These are phyloP conservation scores for Lactarius indigo DNA, from an alignment of 768 basidiomycete species.

Conservation along the genomic window DNA sequence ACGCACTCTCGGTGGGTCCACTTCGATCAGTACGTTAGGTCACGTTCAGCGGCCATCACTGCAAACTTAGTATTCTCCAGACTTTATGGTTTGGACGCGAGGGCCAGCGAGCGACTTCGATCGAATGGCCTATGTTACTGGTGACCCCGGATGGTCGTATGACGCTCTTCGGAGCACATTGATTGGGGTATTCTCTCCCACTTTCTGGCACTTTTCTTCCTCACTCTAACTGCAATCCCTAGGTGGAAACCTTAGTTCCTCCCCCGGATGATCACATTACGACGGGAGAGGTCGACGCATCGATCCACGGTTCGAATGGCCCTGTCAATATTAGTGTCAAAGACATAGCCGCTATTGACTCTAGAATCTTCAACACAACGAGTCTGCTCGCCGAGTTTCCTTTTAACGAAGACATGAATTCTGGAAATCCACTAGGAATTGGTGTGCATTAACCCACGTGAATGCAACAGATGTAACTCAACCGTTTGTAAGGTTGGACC, in stretches of 20 bases:
- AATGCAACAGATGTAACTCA: not conserved
- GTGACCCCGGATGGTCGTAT: constrained; percentile 27
- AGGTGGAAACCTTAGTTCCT: constrained; percentile 3
- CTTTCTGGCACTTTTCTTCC: not conserved
- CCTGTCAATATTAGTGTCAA: constrained; percentile 26
- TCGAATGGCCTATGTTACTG: constrained; percentile 22
- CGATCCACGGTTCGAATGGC: constrained; percentile 29
- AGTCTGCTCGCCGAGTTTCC: not conserved
- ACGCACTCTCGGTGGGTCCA: constrained; percentile 22
- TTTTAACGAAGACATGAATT: too few relatives aligned
- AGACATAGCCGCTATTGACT: not conserved
- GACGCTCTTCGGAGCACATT: constrained; percentile 12
- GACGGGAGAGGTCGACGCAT: constrained; percentile 26
- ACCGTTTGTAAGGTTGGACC: too few relatives aligned
- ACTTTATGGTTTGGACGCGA: constrained; percentile 18
- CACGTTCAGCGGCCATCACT: not conserved
- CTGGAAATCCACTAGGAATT: too few relatives aligned
- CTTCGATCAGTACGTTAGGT: constrained; percentile 22
- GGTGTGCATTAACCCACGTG: not conserved
- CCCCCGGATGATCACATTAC: constrained; percentile 25
- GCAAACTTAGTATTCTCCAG: not conserved
- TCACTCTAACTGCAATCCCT: not conserved
- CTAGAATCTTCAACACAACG: constrained; percentile 16
- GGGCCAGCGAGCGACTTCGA: constrained; percentile 25
- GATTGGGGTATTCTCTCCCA: not conserved